Evolutionary conservation across 2,329 filamentous ascomycete species (phyloP), one percentile per base, ranked within the genome.

Genomic region (Tolypocladium capitatum): DNA sequence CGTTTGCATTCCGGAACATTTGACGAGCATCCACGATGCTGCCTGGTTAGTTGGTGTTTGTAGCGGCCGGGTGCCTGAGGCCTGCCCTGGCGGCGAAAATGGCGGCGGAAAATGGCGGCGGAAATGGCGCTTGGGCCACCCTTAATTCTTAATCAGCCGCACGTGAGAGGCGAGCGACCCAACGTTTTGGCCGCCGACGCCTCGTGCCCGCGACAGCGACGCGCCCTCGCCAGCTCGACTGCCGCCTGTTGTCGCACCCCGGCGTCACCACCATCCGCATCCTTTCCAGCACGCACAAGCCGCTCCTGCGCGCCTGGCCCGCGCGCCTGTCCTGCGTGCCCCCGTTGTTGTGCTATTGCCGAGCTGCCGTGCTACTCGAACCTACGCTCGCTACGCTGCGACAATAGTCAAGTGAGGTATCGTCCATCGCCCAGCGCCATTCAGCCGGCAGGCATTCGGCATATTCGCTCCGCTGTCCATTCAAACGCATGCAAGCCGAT

Each of bases 181-280:
- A 35, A 46, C 21, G 34, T 40, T 46, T 38, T 42, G 36, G 46
- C 38, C 46, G 50, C 46, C 24, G 33, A 49, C 32, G 30, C 46
- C 33, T 28, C 4, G 42, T 43, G 43, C 46, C 52, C 50, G 48
- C 49, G 51, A 54, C 43, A 44, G 38, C 47, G 49, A 52, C 49
- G 49, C 52, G 51, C 44, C 46, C 46, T 48, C 46, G 31, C 43
- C 46, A 51, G 45, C 43, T 50, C 36, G 28, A 49, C 48, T 31
- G 43, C 16, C 40, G 34, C 42, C 30, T 33, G 43, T 20, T 43
- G 49, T 46, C 48, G 34, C 46, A 38, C 40, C 40, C 43, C 21
- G 36, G 34, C 43, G 48, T 49, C 46, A 33, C 24, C 42, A 46
- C 21, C 47, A 40, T 46, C 28, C 38, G 43, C 31, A 42, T 38